Percentiles rank a stretch among this genome's conserved stretches.
Conservation (phyloP, 177 flowering plant genomes). For the Vitis hybrid region DNA sequence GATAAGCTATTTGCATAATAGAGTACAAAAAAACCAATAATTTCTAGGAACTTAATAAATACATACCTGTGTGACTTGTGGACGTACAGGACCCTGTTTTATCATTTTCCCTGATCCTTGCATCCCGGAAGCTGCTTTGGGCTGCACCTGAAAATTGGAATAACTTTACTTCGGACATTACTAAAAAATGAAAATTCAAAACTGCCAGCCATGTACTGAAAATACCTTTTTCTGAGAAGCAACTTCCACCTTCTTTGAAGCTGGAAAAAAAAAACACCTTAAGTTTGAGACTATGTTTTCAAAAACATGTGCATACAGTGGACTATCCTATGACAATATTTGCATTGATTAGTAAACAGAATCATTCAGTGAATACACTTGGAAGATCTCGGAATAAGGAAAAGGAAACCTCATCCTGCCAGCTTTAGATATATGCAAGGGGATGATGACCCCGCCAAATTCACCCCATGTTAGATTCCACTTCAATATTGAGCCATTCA, state of each 20-base stretch:
- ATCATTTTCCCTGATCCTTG: conserved; percentile 36
- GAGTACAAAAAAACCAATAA: not conserved
- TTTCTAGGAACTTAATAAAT: not conserved
- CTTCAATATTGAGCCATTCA: too few relatives aligned
- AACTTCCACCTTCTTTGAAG: conserved; percentile 35
- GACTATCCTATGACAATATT: not conserved
- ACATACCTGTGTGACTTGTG: conserved; percentile 43
- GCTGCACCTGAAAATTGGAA: conserved; percentile 36
- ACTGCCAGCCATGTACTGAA: not conserved
- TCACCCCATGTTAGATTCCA: too few relatives aligned
- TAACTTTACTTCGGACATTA: not conserved
- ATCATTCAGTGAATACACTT: not conserved
- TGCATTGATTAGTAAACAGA: not conserved
- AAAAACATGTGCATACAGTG: not conserved
- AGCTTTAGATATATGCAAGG: too few relatives aligned
- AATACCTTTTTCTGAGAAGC: conserved; percentile 46
- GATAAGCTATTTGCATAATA: not conserved
- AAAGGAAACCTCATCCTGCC: not conserved
- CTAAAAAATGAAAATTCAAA: not conserved
- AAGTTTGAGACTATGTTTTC: not conserved
- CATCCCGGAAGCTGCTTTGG: conserved; percentile 27
- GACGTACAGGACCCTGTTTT: conserved; percentile 34
- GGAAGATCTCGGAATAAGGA: not conserved
- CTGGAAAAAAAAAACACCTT: conserved; percentile 36
- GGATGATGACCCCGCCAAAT: too few relatives aligned